Conservation (phyloP, 2,329 filamentous ascomycete genomes). For the Aspergillus unguis region DNA sequence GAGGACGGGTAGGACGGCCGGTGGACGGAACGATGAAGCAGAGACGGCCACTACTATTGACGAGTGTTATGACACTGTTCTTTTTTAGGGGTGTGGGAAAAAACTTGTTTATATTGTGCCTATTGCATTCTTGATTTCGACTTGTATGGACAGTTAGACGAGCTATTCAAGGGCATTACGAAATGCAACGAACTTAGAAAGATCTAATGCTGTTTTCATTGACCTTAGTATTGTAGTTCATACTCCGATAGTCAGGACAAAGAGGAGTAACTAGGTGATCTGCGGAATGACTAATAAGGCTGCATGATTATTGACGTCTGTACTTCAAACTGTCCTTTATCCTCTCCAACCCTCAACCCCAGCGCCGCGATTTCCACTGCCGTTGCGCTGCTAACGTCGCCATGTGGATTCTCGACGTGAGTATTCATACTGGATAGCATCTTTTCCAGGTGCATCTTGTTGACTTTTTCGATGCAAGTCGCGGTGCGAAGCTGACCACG, state of each 20-base stretch:
- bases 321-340: conserved; percentile 6
- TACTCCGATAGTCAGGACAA: neutral
- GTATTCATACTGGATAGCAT: neutral
- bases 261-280: neutral
- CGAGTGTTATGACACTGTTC: conserved; percentile 34
- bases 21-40: conserved; percentile 26
- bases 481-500: conserved; percentile 15
- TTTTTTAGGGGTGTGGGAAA: conserved; percentile 23
- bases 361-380: conserved; percentile 11
- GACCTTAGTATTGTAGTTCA: too few relatives aligned
- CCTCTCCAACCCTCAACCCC: conserved; percentile 10
- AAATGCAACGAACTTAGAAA: conserved; percentile 17
- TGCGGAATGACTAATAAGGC: conserved; percentile 11
- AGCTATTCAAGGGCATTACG: conserved; percentile 9
- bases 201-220: neutral
- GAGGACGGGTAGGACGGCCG: conserved; percentile 18
- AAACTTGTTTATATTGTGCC: conserved; percentile 22
- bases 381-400: conserved; percentile 19
- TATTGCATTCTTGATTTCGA: conserved; percentile 18
- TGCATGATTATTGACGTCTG: neutral
- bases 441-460: neutral
- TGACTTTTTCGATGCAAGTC: neutral
- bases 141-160: conserved; percentile 14
- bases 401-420: conserved; percentile 39
- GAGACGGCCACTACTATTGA: conserved; percentile 26